Percentiles rank a stretch among this genome's conserved stretches.
Evolutionary conservation across 2,329 filamentous ascomycete genomes (phyloP).

Genomic region (Coniochaeta sp.): DNA sequence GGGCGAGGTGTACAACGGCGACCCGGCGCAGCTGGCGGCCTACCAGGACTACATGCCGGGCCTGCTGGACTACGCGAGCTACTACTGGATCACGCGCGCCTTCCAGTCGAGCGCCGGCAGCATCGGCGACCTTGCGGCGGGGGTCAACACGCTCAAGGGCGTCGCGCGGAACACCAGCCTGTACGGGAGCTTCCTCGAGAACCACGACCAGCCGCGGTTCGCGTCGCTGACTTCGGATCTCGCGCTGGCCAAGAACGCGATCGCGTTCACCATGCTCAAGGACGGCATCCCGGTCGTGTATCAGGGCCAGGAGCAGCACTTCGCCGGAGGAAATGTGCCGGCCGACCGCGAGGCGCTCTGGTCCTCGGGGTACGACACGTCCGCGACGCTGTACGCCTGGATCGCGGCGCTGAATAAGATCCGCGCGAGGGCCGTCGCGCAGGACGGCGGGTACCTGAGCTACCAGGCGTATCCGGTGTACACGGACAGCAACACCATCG

Average conservation of each 20-base stretch:
- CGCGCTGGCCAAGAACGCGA: constrained; percentile 42
- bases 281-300: constrained; percentile 54
- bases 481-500: constrained; percentile 32
- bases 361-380: constrained; percentile 36
- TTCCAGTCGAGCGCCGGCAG: constrained; percentile 18
- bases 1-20: constrained; percentile 42
- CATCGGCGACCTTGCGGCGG: constrained; percentile 26
- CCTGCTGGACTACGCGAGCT: constrained; percentile 40
- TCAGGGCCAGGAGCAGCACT: constrained; percentile 51
- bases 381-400: constrained; percentile 33
- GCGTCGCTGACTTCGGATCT: constrained; percentile 36
- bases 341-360: constrained; percentile 42
- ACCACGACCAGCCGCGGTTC: constrained; percentile 41
- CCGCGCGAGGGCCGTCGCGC: constrained; percentile 34
- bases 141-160: constrained; percentile 15
- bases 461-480: constrained; percentile 30
- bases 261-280: constrained; percentile 45
- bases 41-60: constrained; percentile 39
- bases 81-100: constrained; percentile 19
- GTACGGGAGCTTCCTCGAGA: constrained; percentile 37
- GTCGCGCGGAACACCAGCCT: constrained; percentile 26
- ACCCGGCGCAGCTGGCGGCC: constrained; percentile 32
- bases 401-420: constrained; percentile 41
- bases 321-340: constrained; percentile 31
- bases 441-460: constrained; percentile 28